Base-by-base conservation (phyloP, 768 basidiomycete species). In the Lactarius hengduanensis region DNA sequence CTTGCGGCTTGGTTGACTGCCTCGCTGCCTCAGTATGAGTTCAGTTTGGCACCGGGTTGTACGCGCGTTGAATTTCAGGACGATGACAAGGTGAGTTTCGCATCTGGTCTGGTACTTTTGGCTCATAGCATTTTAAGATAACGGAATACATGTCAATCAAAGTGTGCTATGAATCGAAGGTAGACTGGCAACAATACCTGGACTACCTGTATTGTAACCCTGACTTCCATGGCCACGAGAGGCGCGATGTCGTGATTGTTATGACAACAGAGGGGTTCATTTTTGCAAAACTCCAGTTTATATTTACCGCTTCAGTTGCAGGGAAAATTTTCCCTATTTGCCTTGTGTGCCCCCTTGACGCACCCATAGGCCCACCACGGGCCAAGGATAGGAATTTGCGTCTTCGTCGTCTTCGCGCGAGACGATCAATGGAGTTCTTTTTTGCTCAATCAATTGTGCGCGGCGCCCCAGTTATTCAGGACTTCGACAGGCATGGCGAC, bases 241-340 rank as follows among this genome's bases (percentile, higher is more conserved):
- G 69, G 26, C 65, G 60, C 68, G 75, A 78, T 58, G 69, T 55
- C 26, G 70, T 76, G 2, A 61, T 80, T 30, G 56, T 77, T 26
- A 32, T 76, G 3, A 68, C 69, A 2, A n/a, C 43, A 0, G 59
- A 62, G 34, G 63, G 66, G 22, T 60, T 47, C 4, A 57, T 73
- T 11, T 75, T 78, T 56, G 71, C 63, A 1, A 56, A 59, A 22
- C 59, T 77, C 0, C 34, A 73, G 4, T 56, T 72, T n/a, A 47
- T 77, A 4, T 77, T 76, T 28, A 70, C 60, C 0, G 72, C 70
- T 28, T 18, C 20, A 2, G 55, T 76, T 50, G 66, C 54, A 26
- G 41, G 18, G 18, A 5, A 18, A 18, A 43, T 43, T 18, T 43
- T 43, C 0, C 26, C 26, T 26, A 26, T 26, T 26, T 26, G 26